Evolutionary conservation across 805 yeast genomes (phyloP), one percentile per base, ranked within the genome.

Genomic region (Wickerhamiella shivajii): DNA sequence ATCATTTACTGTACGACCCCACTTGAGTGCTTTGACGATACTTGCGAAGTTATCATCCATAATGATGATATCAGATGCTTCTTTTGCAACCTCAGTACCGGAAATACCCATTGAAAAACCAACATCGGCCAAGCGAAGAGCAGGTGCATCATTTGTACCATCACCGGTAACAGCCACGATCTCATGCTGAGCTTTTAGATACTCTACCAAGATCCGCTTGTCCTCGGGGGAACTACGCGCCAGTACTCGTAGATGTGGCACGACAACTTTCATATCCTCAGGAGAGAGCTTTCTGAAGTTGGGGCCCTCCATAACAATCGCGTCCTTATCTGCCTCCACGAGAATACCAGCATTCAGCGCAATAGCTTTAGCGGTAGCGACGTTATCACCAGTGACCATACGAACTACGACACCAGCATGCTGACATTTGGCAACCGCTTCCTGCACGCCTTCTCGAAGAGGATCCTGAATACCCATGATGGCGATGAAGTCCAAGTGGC

Each of bases 151-250:
- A 55, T 90, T 90, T 6, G 97, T 87, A 57, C 99, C 99, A 55
- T 90, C 99, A 52, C 98, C 99, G 24, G 99, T 90, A 22, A 87
- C 97, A 1, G 98, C 98, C 31, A 90, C 98, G 22, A 87, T 93
- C 50, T 90, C 96, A 16, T 92, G 93, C 50, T 73, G 64, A 23
- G 66, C 62, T 48, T 77, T 74, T 46, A 90, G 63, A 9, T 84
- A 74, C 41, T 77, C 79, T 22, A 92, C 98, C 28, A 90, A 64
- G 18, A 80, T 60, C 38, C 93, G 64, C 57, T 90, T 90, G 58
- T 90, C 99, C 44, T 87, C 94, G 3, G 99, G 99, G 9, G 92
- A 76, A 1, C 95, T 83, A 50, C 99, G 69, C 1, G 97, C 98
- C 45, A 90, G 60, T 2, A 90, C 95, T 46, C 74, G 69, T 37